A percentile compares a stretch with the other conserved stretches of the same genome.
These are phyloP conservation scores for Brassica balearica DNA, from an alignment of 441 rosid species.

Conservation along the genomic window DNA sequence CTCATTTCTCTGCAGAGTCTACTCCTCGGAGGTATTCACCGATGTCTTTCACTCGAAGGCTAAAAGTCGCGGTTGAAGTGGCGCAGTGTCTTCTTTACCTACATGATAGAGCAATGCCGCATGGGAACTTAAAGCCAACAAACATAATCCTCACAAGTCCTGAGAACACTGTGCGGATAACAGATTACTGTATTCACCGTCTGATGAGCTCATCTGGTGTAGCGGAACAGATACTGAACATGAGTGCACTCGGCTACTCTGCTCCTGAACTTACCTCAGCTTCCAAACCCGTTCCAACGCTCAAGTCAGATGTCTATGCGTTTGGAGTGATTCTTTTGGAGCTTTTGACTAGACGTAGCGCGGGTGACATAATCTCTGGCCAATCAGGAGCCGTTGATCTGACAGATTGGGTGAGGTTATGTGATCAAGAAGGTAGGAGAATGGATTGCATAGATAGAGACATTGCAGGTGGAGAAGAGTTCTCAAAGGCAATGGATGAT, in stretches of 20 bases:
- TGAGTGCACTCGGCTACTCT: constrained; percentile 90
- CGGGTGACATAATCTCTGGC: constrained; percentile 94
- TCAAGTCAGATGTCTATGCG: constrained; percentile 83
- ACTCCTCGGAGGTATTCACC: constrained; percentile 89
- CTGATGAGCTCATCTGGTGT: constrained; percentile 85
- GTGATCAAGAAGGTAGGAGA: constrained; percentile 87
- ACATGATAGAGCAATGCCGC: constrained; percentile 82
- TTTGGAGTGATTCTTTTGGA: constrained; percentile 95
- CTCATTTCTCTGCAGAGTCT: constrained; percentile 61
- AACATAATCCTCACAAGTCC: constrained; percentile 75
- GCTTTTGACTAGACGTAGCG: constrained; percentile 83
- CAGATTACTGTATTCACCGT: constrained; percentile 87
- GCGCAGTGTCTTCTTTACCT: constrained; percentile 75
- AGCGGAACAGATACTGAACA: constrained; percentile 82
- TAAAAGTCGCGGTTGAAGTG: constrained; percentile 80
- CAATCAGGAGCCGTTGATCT: constrained; percentile 95
- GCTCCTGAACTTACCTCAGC: constrained; percentile 81
- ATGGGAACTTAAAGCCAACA: constrained; percentile 88
- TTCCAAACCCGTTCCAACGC: constrained; percentile 68
- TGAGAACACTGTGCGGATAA: constrained; percentile 55
- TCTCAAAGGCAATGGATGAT: constrained; percentile 85
- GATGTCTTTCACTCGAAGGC: constrained; percentile 76
- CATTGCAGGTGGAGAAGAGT: constrained; percentile 83
- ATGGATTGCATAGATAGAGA: constrained; percentile 95
- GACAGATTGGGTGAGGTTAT: constrained; percentile 85